These are phyloP conservation scores for Rhizopus delemar DNA, from an alignment of 371 early-diverging fungal genomes.

Conservation along the genomic window DNA sequence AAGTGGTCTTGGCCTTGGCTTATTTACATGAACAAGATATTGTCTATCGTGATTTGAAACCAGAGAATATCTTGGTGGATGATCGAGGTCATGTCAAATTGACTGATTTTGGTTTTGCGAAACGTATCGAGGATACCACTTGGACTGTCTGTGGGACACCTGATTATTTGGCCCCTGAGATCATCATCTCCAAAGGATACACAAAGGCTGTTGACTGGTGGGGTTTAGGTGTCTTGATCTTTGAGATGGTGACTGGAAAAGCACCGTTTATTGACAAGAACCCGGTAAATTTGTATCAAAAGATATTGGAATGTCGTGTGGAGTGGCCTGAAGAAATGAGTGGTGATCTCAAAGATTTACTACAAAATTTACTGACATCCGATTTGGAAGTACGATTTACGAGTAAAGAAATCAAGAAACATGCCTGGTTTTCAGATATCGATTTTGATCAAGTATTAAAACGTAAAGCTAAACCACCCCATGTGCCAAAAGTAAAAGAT, in stretches of 20 bases:
- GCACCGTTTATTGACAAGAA: slow-evolving; percentile 96
- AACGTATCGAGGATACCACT: slow-evolving; percentile 87
- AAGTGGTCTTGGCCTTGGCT: slow-evolving; percentile 79
- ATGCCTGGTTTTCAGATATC: slow-evolving; percentile 94
- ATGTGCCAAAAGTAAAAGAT: slow-evolving; percentile 77
- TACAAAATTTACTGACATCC: slow-evolving; percentile 81
- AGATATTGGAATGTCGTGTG: slow-evolving; percentile 73
- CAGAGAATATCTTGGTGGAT: slow-evolving; percentile 89
- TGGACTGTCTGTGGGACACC: slow-evolving; percentile 99
- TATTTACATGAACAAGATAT: slow-evolving; percentile 95
- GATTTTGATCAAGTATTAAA: slow-evolving; percentile 83
- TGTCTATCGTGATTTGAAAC: slow-evolving; percentile 96
- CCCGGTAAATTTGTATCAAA: slow-evolving; percentile 78
- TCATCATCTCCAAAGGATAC: slow-evolving; percentile 95
- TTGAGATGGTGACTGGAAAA: slow-evolving; percentile 91
- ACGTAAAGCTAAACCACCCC: slow-evolving; percentile 85
- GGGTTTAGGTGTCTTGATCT: slow-evolving; percentile 96
- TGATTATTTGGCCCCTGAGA: slow-evolving; percentile 96
- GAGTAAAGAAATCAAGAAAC: slow-evolving; percentile 86
- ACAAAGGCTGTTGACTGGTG: slow-evolving; percentile 98
- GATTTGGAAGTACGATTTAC: slow-evolving; percentile 89
- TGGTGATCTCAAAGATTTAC: slow-evolving; percentile 84
- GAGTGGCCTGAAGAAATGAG: slow-evolving; percentile 86
- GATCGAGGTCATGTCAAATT: slow-evolving; percentile 94
- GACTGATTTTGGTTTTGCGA: slow-evolving; percentile 99